Evolutionary conservation across 441 rosid species (phyloP), one percentile per base, ranked within the genome.

Genomic region (Pelargonium australe): DNA sequence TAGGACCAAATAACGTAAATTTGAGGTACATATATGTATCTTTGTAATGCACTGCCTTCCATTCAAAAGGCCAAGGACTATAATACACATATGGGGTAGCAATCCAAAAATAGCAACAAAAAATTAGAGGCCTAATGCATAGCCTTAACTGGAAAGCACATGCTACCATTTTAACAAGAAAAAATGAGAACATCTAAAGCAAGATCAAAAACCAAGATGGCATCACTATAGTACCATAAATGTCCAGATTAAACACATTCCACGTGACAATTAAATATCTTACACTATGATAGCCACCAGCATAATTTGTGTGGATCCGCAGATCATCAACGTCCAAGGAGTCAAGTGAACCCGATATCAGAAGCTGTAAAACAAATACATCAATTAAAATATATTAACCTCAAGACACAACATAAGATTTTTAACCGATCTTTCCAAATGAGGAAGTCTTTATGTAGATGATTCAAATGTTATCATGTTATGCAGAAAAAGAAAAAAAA

Each of bases 281-380:
- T 77, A 95, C 99, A 72, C 80, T 76, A 49, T 89, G 78, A 86
- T 95, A 95, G 73, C 98, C 99, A 65, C 99, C 99, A 0, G 92
- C 86, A 67, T 92, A 95, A 74, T 85, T 90, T 77, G 99, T 83
- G 80, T 90, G 70, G 53, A 64, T 63, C 37, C 95, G 85, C 74
- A 95, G 81, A 80, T 95, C 99, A 75, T 89, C 98, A 82, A 95
- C 83, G 80, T 95, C 99, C 91, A 95, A 82, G 82, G 96, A 87
- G 57, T 95, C 99, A 47, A 90, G 89, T 69, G 99, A 95, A 74
- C 99, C 99, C 40, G 97, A 90, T 81, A 95, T 89, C 68, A 95
- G 84, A 75, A 95, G 95, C 99, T 95, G 87, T 69, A 73, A 78
- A 81, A 75, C 2, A 68, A 3, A 68, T 31, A 17, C 2, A n/a